Conservation (phyloP, 495 filamentous ascomycete species). For the Pseudoneurospora amorphoporcata region DNA sequence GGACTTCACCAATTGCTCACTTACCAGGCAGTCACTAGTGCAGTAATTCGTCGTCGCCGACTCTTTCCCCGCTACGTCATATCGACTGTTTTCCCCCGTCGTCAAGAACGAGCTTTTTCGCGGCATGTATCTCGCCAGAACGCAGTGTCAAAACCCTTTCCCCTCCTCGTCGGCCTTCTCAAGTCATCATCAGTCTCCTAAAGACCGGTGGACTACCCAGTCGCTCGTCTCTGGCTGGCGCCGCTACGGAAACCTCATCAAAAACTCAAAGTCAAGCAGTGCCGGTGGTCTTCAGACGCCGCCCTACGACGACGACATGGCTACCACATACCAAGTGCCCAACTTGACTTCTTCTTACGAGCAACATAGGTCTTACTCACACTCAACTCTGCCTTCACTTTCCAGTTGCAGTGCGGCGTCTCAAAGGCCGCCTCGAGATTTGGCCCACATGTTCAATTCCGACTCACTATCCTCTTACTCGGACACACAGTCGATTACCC, state of each 20-base stretch:
- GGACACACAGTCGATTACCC: conserved; percentile 3
- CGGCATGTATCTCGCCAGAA: not conserved
- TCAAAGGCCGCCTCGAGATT: not conserved
- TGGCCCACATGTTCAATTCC: conserved; percentile 1
- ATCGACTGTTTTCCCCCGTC: not conserved
- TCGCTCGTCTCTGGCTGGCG: not conserved
- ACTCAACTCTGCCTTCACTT: not conserved
- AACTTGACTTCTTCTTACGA: conserved; percentile 30
- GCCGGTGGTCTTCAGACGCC: conserved; percentile 38
- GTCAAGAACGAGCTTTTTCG: not conserved
- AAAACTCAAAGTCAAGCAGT: not conserved
- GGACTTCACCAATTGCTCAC: not conserved
- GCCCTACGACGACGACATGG: conserved; percentile 37
- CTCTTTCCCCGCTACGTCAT: not conserved
- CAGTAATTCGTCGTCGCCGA: not conserved
- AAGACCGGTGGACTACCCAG: not conserved
- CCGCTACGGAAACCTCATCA: not conserved
- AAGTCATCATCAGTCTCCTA: not conserved
- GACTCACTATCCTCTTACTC: conserved; percentile 1
- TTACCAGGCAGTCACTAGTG: not conserved
- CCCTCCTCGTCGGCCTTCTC: not conserved
- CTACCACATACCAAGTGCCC: conserved; percentile 35
- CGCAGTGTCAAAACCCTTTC: not conserved
- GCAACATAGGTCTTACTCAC: conserved; percentile 15
- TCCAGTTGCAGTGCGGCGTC: not conserved